Conservation (phyloP, 2,329 filamentous ascomycete species). For the Aspergillus unguis region DNA sequence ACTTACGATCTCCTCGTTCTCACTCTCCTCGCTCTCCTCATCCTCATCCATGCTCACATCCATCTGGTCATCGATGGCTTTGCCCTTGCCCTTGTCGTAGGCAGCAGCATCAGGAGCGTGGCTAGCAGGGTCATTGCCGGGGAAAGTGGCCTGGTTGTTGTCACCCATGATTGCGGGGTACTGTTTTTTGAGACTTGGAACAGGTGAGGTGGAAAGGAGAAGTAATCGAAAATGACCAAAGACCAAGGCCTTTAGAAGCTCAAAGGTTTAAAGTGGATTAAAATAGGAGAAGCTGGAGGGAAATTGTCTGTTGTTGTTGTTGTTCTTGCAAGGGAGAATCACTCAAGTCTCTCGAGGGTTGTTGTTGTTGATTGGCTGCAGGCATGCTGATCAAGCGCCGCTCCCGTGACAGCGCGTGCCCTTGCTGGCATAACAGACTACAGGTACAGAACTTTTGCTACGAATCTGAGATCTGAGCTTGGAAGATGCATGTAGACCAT, state of each 20-base stretch:
- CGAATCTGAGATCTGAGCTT: too few species aligned
- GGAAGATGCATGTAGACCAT: too few species aligned
- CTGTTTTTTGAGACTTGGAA: conserved; percentile 5
- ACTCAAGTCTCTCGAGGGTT: conserved; percentile 7
- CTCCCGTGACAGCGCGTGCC: conserved; percentile 20
- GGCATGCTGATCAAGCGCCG: conserved; percentile 13
- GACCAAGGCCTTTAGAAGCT: conserved; percentile 30
- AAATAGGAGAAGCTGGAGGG: conserved; percentile 14
- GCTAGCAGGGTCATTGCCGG: conserved; percentile 41
- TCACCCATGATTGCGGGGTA: conserved; percentile 33
- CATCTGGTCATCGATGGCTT: conserved; percentile 59
- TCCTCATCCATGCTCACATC: conserved; percentile 73
- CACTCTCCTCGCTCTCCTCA: conserved; percentile 68
- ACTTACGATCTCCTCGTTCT: conserved; percentile 40
- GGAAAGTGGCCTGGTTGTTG: conserved; percentile 26
- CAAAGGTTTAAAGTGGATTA: conserved; percentile 2
- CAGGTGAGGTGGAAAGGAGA: conserved; percentile 11
- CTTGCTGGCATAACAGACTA: conserved; percentile 16
- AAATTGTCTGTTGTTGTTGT: conserved; percentile 9
- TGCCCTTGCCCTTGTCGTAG: conserved; percentile 79
- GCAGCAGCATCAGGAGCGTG: conserved; percentile 35
- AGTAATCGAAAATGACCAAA: conserved; percentile 26
- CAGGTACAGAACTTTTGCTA: neutral
- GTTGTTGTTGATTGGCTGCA: conserved; percentile 17
- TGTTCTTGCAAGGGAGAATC: conserved; percentile 20